These are phyloP conservation scores for Fusarium sp. DNA, from an alignment of 2,329 filamentous ascomycete genomes.

Conservation along the genomic window DNA sequence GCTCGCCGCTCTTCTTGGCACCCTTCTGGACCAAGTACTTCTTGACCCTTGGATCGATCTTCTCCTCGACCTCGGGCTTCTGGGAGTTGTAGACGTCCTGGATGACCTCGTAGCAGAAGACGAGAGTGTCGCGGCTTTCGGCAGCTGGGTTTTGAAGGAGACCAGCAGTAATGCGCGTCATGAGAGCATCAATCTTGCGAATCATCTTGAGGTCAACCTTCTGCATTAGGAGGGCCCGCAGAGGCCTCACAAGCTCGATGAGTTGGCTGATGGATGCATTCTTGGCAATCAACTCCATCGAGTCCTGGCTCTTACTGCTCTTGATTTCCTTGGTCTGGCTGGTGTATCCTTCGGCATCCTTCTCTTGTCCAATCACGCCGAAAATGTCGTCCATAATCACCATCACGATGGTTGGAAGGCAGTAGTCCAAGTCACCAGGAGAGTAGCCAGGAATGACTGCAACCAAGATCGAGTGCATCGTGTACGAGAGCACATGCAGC, in stretches of 20 bases:
- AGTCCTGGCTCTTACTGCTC: conserved; percentile 97
- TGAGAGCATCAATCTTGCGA: conserved; percentile 89
- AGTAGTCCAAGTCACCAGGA: conserved; percentile 91
- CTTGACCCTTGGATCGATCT: conserved; percentile 71
- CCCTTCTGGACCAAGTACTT: conserved; percentile 86
- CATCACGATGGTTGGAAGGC: conserved; percentile 79
- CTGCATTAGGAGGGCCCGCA: conserved; percentile 83
- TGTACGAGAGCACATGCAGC: conserved; percentile 94
- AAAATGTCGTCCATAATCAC: conserved; percentile 99
- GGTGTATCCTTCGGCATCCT: conserved; percentile 95
- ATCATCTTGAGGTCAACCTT: conserved; percentile 86
- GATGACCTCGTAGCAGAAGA: conserved; percentile 96
- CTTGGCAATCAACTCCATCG: conserved; percentile 91
- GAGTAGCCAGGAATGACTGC: conserved; percentile 77
- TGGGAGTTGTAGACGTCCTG: conserved; percentile 83
- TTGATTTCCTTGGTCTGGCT: conserved; percentile 98
- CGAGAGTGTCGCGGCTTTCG: conserved; percentile 82
- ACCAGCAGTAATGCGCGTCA: conserved; percentile 85
- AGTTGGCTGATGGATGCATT: conserved; percentile 82
- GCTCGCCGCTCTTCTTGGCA: conserved; percentile 78
- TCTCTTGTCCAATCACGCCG: conserved; percentile 90
- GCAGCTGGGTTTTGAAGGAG: conserved; percentile 85
- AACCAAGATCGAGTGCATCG: conserved; percentile 90
- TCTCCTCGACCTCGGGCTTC: conserved; percentile 63
- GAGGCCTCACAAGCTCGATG: conserved; percentile 79